Percentiles rank a stretch among this genome's conserved stretches.
Evolutionary conservation across 257 asterid species (phyloP).

Genomic region (Jacaranda mimosifolia): DNA sequence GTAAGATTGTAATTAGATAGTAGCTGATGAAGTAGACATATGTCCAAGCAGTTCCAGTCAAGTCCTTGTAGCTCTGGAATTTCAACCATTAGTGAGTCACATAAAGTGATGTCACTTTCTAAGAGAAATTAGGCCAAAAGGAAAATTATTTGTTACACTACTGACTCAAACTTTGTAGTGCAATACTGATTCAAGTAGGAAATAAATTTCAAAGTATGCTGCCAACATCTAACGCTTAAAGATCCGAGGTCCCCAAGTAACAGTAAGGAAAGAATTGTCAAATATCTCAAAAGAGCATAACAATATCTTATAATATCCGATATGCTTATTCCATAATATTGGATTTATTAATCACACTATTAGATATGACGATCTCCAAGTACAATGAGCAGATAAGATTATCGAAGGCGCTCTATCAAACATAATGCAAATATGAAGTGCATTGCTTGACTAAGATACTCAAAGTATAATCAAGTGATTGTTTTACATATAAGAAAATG

Average conservation of each 20-base stretch:
- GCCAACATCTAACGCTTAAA: background rate
- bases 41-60: conserved; percentile 86
- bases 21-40: conserved; percentile 90
- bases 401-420: background rate
- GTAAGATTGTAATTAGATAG: conserved; percentile 84
- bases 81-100: conserved; percentile 37
- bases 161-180: background rate
- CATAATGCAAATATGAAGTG: background rate
- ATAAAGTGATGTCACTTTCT: background rate
- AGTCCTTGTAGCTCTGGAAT: conserved; percentile 87
- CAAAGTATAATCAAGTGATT: background rate
- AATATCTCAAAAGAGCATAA: too few relatives aligned
- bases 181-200: conserved; percentile 1
- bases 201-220: background rate
- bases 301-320: background rate
- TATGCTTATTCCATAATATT: background rate
- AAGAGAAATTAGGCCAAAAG: conserved; percentile 31
- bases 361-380: background rate
- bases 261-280: too few relatives aligned
- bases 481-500: conserved; percentile 16
- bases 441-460: background rate
- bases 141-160: conserved; percentile 6
- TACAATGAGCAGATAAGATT: background rate
- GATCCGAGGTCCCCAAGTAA: too few relatives aligned
- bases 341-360: background rate